Evolutionary conservation across 805 yeast species (phyloP).

Genomic region (Kluyveromyces siamensis): DNA sequence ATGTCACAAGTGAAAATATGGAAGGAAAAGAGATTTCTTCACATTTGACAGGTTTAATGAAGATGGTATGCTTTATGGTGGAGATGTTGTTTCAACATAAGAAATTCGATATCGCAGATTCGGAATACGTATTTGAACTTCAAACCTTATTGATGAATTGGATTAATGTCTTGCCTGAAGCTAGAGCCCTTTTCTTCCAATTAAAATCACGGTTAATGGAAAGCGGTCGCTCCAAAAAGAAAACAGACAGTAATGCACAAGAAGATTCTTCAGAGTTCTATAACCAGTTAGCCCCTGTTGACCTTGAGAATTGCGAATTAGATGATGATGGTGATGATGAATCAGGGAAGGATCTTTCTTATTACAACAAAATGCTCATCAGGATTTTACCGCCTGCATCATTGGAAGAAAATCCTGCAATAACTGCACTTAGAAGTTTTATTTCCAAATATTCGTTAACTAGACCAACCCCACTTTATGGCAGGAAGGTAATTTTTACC

Average conservation of each 20-base stretch:
- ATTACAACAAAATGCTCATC: slow-evolving; percentile 15
- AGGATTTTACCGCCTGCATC: slow-evolving; percentile 19
- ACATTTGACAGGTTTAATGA: slow-evolving; percentile 35
- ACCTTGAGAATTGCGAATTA: slow-evolving; percentile 2
- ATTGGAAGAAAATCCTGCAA: slow-evolving; percentile 16
- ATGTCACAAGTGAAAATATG: slow-evolving; percentile 8
- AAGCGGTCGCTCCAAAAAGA: not conserved
- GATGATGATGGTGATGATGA: slow-evolving; percentile 3
- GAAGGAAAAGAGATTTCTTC: slow-evolving; percentile 25
- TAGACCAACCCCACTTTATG: slow-evolving; percentile 13
- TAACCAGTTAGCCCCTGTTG: not conserved
- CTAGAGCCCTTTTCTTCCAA: slow-evolving; percentile 46
- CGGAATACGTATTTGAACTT: slow-evolving; percentile 50
- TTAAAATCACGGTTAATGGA: slow-evolving; percentile 18
- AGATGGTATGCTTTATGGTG: slow-evolving; percentile 55
- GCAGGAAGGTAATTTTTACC: slow-evolving; percentile 17
- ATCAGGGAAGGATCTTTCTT: not conserved
- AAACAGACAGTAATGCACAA: not conserved
- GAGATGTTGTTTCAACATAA: slow-evolving; percentile 39
- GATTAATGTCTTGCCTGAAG: slow-evolving; percentile 57
- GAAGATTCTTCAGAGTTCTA: not conserved
- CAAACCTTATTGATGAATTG: slow-evolving; percentile 54
- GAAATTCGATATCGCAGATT: slow-evolving; percentile 36
- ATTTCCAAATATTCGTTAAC: slow-evolving; percentile 19
- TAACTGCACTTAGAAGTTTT: slow-evolving; percentile 18